A percentile compares a stretch with the other conserved stretches of the same genome.
Conservation (phyloP, 1,139 yeast species). For the Magnusiomyces clavatus region DNA sequence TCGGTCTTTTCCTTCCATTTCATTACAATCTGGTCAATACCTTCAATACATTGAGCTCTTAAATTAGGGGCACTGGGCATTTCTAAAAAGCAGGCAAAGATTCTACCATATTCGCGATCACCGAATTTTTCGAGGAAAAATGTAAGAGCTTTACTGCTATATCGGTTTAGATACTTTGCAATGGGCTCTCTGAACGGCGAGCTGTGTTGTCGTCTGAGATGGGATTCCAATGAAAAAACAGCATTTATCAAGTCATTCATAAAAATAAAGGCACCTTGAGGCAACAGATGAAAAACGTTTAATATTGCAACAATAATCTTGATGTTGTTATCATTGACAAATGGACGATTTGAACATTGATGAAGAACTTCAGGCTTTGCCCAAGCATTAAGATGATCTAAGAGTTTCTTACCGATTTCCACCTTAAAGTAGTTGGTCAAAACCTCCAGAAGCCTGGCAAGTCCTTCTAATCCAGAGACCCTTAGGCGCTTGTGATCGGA, state of each 20-base stretch:
- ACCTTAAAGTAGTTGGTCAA: conserved; percentile 90
- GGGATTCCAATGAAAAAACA: conserved; percentile 70
- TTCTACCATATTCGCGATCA: conserved; percentile 62
- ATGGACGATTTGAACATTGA: conserved; percentile 50
- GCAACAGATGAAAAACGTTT: conserved; percentile 84
- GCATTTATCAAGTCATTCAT: conserved; percentile 80
- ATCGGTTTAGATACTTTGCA: conserved; percentile 78
- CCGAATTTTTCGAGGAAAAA: conserved; percentile 63
- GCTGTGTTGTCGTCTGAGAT: conserved; percentile 72
- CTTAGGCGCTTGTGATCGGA: conserved; percentile 90
- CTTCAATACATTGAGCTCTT: conserved; percentile 46
- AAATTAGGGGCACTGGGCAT: conserved; percentile 52
- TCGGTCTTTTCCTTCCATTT: conserved; percentile 37
- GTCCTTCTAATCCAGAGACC: conserved; percentile 83
- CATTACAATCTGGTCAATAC: conserved; percentile 21
- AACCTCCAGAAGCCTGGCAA: conserved; percentile 77
- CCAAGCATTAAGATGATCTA: conserved; percentile 95
- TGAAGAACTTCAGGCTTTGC: conserved; percentile 78
- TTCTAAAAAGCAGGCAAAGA: conserved; percentile 51
- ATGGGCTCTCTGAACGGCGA: conserved; percentile 93
- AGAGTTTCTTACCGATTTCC: conserved; percentile 86
- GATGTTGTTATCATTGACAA: conserved; percentile 29
- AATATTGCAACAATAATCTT: conserved; percentile 85
- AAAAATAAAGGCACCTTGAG: conserved; percentile 86
- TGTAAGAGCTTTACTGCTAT: conserved; percentile 65